A percentile compares a stretch with the other conserved stretches of the same genome.
These are phyloP conservation scores for Silene vulgaris DNA, from an alignment of 179 eudicot genomes.

Conservation along the genomic window DNA sequence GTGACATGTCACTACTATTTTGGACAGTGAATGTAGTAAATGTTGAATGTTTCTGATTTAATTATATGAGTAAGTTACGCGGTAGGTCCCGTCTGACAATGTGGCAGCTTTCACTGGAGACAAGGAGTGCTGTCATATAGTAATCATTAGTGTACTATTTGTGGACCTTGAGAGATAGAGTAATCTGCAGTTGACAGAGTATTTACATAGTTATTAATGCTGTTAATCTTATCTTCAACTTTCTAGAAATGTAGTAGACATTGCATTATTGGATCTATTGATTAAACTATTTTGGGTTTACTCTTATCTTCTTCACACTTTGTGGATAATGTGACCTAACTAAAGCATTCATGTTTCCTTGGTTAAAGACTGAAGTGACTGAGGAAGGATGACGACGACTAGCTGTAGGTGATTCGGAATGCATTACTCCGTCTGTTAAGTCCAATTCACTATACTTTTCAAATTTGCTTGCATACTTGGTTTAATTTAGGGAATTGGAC, in stretches of 20 bases:
- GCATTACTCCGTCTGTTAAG: background rate
- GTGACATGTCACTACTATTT: background rate
- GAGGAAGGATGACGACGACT: background rate
- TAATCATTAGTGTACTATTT: background rate
- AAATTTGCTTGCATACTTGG: too few species aligned
- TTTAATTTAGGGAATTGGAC: too few species aligned
- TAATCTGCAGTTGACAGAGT: conserved; percentile 9
- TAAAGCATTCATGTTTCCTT: conserved; percentile 13
- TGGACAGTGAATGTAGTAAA: background rate
- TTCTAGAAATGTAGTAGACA: conserved; percentile 2
- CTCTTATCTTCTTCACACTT: conserved; percentile 23
- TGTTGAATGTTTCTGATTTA: too few species aligned
- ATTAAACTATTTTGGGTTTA: background rate
- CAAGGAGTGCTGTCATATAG: conserved; percentile 9
- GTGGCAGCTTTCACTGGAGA: conserved; percentile 18
- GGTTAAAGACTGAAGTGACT: background rate
- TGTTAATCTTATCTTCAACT: background rate
- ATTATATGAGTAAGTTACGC: too few species aligned
- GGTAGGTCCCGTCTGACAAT: background rate
- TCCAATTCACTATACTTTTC: too few species aligned
- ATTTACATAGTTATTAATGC: background rate
- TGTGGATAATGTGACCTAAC: conserved; percentile 21
- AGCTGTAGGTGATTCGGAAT: background rate
- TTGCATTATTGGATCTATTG: conserved; percentile 27
- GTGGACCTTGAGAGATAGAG: conserved; percentile 22